Percentiles rank a stretch among this genome's conserved stretches.
These are phyloP conservation scores for Hanseniaspora thailandica DNA, from an alignment of 805 yeast genomes.

Conservation along the genomic window DNA sequence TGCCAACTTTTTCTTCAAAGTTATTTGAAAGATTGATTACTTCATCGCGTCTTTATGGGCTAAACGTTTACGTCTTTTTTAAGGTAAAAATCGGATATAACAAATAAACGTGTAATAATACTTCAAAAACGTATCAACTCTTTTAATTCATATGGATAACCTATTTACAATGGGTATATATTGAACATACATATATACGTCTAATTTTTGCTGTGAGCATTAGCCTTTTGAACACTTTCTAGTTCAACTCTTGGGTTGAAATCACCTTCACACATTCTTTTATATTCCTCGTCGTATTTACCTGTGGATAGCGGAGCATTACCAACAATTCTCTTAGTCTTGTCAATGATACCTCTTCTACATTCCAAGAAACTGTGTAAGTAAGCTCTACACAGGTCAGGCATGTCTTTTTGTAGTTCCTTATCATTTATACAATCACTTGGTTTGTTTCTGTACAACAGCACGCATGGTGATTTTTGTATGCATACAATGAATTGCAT, in stretches of 20 bases:
- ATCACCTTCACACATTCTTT: constrained; percentile 65
- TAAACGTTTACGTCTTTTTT: too few relatives aligned
- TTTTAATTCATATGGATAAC: too few relatives aligned
- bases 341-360: constrained; percentile 79
- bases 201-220: not conserved
- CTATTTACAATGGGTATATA: not conserved
- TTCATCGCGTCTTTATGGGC: too few relatives aligned
- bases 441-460: constrained; percentile 80
- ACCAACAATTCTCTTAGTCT: constrained; percentile 83
- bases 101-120: too few relatives aligned
- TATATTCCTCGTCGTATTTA: constrained; percentile 77
- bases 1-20: not conserved
- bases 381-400: constrained; percentile 78
- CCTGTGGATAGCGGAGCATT: constrained; percentile 92
- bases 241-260: constrained; percentile 75
- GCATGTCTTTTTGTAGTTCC: constrained; percentile 59
- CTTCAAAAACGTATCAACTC: too few relatives aligned
- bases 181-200: not conserved
- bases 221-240: constrained; percentile 44
- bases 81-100: too few relatives aligned
- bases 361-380: constrained; percentile 81
- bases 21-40: too few relatives aligned
- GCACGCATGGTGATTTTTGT: constrained; percentile 92
- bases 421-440: constrained; percentile 78
- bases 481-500: constrained; percentile 91